Evolutionary conservation across 1,284 basidiomycete genomes (phyloP).

Genomic region (Fistulina hepatica): DNA sequence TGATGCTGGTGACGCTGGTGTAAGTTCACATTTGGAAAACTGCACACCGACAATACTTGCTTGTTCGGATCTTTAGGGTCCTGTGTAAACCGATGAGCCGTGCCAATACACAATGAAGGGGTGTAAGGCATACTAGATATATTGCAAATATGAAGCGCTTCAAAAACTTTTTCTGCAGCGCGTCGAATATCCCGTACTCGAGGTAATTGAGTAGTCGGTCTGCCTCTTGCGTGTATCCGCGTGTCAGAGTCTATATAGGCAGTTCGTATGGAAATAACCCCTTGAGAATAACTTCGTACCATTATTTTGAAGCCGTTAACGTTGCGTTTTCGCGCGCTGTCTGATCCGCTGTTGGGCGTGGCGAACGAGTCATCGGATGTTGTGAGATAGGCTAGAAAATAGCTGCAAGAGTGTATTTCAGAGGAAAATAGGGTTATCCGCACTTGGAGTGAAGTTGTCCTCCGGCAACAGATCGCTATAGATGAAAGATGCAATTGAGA

Average conservation of each 20-base stretch:
- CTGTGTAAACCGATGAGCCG: slow-evolving; percentile 26
- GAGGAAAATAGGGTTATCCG: slow-evolving; percentile 10
- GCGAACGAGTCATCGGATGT: slow-evolving; percentile 34
- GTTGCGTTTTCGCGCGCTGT: slow-evolving; percentile 24
- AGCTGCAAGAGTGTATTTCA: slow-evolving; percentile 8
- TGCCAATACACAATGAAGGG: not conserved
- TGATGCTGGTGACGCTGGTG: slow-evolving; percentile 37
- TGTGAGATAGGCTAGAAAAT: slow-evolving; percentile 39
- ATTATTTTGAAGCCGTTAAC: slow-evolving; percentile 48
- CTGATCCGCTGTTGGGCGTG: slow-evolving; percentile 24
- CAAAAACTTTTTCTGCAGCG: slow-evolving; percentile 65
- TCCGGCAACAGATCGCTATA: slow-evolving; percentile 60
- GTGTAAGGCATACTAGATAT: slow-evolving; percentile 44
- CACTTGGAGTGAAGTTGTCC: slow-evolving; percentile 71
- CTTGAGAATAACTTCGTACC: slow-evolving; percentile 18
- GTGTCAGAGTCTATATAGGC: slow-evolving; percentile 44
- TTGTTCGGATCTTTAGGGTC: slow-evolving; percentile 72
- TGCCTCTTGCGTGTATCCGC: slow-evolving; percentile 69
- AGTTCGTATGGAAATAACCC: slow-evolving; percentile 7
- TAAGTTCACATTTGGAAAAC: slow-evolving; percentile 6
- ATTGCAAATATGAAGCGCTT: slow-evolving; percentile 74
- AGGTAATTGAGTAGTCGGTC: slow-evolving; percentile 71
- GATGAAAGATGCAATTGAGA: slow-evolving; percentile 7
- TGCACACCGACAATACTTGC: slow-evolving; percentile 30
- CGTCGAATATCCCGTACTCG: slow-evolving; percentile 73